Conservation (phyloP, 345 rosid genomes). For the Populus simonii region DNA sequence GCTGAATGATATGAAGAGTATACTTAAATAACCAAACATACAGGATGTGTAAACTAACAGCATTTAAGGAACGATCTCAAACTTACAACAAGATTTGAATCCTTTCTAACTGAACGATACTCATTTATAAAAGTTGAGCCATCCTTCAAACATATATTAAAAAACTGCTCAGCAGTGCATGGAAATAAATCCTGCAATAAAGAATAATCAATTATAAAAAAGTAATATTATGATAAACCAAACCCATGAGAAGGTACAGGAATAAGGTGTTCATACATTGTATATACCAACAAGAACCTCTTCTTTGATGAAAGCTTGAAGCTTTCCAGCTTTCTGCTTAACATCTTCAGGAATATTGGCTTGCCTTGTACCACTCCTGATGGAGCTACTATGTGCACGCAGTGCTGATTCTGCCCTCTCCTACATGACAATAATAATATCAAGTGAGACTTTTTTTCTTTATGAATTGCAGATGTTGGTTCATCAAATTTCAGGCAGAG, state of each 20-base stretch:
- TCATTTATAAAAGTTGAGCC: slow-evolving; percentile 60
- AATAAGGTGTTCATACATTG: slow-evolving; percentile 47
- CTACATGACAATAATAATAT: slow-evolving; percentile 33
- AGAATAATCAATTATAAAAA: slow-evolving; percentile 15
- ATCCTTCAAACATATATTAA: slow-evolving; percentile 59
- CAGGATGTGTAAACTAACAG: not conserved
- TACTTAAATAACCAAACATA: not conserved
- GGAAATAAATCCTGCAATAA: slow-evolving; percentile 66
- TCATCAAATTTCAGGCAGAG: not conserved
- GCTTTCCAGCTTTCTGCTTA: slow-evolving; percentile 45
- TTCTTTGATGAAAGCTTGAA: slow-evolving; percentile 72
- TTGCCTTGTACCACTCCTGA: slow-evolving; percentile 49
- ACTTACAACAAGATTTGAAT: slow-evolving; percentile 75
- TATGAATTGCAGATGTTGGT: not conserved
- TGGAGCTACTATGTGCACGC: slow-evolving; percentile 92
- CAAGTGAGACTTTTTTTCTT: too few relatives aligned
- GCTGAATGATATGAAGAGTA: not conserved
- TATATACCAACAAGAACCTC: slow-evolving; percentile 74
- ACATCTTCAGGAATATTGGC: slow-evolving; percentile 48
- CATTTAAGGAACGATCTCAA: not conserved
- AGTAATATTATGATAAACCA: slow-evolving; percentile 10
- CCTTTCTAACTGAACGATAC: slow-evolving; percentile 71
- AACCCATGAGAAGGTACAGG: not conserved
- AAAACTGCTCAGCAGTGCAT: slow-evolving; percentile 68
- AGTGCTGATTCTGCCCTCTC: slow-evolving; percentile 80